These are phyloP conservation scores for Helianthus tuberosus DNA, from an alignment of 129 eudicot species.

Conservation along the genomic window DNA sequence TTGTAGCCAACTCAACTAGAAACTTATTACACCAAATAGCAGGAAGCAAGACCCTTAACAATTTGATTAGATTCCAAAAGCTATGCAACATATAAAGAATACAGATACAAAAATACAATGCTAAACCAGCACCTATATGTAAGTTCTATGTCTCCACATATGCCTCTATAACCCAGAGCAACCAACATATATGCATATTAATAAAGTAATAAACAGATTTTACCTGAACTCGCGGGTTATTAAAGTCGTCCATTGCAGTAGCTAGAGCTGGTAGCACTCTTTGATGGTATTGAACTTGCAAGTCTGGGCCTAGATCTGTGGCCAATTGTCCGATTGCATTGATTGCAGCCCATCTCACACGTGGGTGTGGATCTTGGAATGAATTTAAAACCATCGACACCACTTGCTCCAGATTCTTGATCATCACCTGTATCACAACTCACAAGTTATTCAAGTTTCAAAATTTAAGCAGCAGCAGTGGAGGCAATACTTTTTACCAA, in stretches of 20 bases:
- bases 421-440: constrained; percentile 79
- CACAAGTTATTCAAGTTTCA: too few relatives aligned
- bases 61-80: neutral
- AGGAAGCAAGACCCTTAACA: neutral
- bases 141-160: neutral
- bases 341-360: constrained; percentile 99
- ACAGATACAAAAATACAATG: neutral
- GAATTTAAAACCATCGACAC: constrained; percentile 88
- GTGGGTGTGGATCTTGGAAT: constrained; percentile 94
- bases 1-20: neutral
- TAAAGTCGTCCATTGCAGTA: constrained; percentile 92
- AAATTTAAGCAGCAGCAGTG: too few relatives aligned
- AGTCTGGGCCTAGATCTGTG: constrained; percentile 96
- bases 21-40: neutral
- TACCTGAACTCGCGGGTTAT: constrained; percentile 95
- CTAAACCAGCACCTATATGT: constrained; percentile 6
- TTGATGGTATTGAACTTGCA: constrained; percentile 93
- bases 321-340: constrained; percentile 99
- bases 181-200: neutral
- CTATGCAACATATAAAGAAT: neutral
- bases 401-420: constrained; percentile 91
- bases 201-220: constrained; percentile 7
- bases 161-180: constrained; percentile 14
- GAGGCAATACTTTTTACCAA: too few relatives aligned
- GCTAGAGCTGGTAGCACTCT: constrained; percentile 87